Percentiles rank a stretch among this genome's conserved stretches.
These are phyloP conservation scores for Avena atlantica DNA, from an alignment of 176 grass and related monocot genomes.

Conservation along the genomic window DNA sequence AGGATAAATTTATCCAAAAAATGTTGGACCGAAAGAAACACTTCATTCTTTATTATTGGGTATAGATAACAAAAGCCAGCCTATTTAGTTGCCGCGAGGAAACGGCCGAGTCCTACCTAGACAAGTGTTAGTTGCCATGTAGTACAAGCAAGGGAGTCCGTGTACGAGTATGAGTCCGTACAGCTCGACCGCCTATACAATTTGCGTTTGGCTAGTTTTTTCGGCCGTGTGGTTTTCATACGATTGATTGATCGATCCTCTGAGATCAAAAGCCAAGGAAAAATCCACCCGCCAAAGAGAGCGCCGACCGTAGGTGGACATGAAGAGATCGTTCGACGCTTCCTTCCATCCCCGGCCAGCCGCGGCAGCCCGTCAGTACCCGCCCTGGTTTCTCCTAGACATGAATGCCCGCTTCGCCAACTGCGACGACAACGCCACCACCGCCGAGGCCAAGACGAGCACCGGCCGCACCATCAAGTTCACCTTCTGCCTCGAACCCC, in stretches of 20 bases:
- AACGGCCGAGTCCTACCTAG: too few species aligned
- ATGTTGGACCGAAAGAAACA: too few species aligned
- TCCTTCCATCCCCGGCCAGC: neutral
- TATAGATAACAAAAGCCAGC: too few species aligned
- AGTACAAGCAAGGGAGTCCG: neutral
- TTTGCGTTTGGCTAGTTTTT: too few species aligned
- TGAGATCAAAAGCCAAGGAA: neutral
- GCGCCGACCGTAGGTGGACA: neutral
- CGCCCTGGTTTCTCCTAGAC: neutral
- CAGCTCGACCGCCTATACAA: neutral
- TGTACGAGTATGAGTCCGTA: neutral
- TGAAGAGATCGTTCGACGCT: neutral
- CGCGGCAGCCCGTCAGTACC: neutral
- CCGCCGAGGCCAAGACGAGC: neutral
- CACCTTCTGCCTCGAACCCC: neutral
- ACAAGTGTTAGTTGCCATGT: too few species aligned
- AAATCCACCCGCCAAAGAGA: neutral
- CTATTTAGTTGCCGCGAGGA: too few species aligned
- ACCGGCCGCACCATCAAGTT: neutral
- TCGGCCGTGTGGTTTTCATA: too few species aligned
- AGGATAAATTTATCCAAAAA: too few species aligned
- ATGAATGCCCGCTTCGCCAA: neutral
- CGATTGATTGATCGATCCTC: too few species aligned
- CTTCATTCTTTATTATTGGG: fast-evolving
- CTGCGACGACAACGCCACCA: neutral